phyloP scores from a whole-genome alignment of 768 basidiomycete species.

The Tricholoma terreum region DNA sequence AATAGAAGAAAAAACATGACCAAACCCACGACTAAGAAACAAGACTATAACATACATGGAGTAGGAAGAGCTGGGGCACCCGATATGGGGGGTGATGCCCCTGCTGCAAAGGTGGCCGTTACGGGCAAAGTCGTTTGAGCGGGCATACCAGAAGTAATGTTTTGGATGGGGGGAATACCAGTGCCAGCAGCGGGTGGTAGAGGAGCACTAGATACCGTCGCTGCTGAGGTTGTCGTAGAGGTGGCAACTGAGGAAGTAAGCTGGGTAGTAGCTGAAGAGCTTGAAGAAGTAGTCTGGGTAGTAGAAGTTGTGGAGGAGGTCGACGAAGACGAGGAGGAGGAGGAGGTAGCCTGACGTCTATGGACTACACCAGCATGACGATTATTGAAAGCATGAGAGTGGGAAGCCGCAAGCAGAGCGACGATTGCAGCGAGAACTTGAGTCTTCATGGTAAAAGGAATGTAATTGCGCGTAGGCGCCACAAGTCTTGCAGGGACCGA shows the following conservation, averaged over 20 bases:
- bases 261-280: background rate
- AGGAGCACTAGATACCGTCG: constrained; percentile 40
- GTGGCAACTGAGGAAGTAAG: background rate
- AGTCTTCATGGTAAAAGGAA: constrained; percentile 18
- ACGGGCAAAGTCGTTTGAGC: constrained; percentile 45
- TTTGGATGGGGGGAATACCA: constrained; percentile 53
- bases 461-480: constrained; percentile 14
- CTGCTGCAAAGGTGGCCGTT: constrained; percentile 52
- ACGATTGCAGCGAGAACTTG: constrained; percentile 10
- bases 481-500: background rate
- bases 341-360: constrained; percentile 34
- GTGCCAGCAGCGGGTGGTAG: constrained; percentile 39
- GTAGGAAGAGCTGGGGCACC: constrained; percentile 69
- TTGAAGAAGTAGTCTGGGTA: background rate
- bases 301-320: background rate
- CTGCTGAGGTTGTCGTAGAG: constrained; percentile 18
- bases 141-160: constrained; percentile 64
- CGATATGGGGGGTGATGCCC: constrained; percentile 57
- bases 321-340: background rate
- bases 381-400: constrained; percentile 21
- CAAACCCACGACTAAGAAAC: background rate
- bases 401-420: constrained; percentile 16
- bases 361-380: constrained; percentile 25
- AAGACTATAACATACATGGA: constrained; percentile 41
- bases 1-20: background rate